phyloP scores from a whole-genome alignment of 306 rosid species.

The Cucurbita moschata region DNA sequence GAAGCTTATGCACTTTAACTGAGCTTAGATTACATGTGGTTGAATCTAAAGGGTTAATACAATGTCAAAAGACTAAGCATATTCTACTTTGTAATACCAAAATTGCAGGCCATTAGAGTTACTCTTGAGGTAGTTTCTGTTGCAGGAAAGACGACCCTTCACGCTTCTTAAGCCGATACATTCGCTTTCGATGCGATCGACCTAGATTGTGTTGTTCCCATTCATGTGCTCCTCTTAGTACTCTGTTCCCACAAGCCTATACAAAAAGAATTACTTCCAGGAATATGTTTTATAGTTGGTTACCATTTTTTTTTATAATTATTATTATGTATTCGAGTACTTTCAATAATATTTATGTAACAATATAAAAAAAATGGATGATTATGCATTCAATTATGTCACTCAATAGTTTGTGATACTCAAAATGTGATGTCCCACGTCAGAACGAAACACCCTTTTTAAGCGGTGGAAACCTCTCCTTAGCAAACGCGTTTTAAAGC shows the following conservation, averaged over 20 bases:
- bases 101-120: neutral
- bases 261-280: neutral
- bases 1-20: neutral
- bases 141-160: slow-evolving; percentile 9
- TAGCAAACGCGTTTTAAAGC: too few species aligned
- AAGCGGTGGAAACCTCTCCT: too few species aligned
- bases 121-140: slow-evolving; percentile 10
- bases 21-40: neutral
- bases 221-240: slow-evolving; percentile 75
- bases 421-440: too few species aligned
- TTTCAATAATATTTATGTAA: neutral
- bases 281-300: neutral
- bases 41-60: neutral
- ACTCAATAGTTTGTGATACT: neutral
- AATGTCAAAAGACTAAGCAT: neutral
- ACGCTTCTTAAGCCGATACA: slow-evolving; percentile 40
- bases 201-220: slow-evolving; percentile 86
- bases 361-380: neutral
- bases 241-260: slow-evolving; percentile 73
- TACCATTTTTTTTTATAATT: neutral
- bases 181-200: slow-evolving; percentile 65
- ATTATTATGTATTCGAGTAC: too few species aligned
- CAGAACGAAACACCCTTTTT: too few species aligned
- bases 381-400: neutral
- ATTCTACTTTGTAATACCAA: neutral